These are phyloP conservation scores for Epicoccum sorghinum DNA, from an alignment of 2,329 filamentous ascomycete species.

Conservation along the genomic window DNA sequence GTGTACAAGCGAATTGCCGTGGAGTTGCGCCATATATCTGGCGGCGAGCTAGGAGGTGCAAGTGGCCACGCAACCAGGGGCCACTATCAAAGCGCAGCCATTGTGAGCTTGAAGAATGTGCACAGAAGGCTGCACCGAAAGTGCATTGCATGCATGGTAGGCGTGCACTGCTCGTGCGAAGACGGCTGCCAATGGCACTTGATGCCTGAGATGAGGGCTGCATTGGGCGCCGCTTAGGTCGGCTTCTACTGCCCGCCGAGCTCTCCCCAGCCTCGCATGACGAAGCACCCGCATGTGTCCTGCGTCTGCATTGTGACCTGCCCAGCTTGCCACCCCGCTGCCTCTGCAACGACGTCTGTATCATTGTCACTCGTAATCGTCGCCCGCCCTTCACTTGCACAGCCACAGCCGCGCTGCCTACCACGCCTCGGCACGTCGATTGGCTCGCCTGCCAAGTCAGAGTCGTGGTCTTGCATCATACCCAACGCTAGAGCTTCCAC, in stretches of 20 bases:
- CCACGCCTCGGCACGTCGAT: slow-evolving; percentile 12
- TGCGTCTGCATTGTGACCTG: slow-evolving; percentile 15
- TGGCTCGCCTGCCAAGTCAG: slow-evolving; percentile 15
- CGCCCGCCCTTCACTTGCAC: slow-evolving; percentile 8
- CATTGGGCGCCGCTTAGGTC: slow-evolving; percentile 18
- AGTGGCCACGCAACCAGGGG: background rate
- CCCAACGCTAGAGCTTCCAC: slow-evolving; percentile 20
- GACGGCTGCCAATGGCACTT: background rate
- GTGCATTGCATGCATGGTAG: background rate
- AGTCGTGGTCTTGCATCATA: slow-evolving; percentile 20
- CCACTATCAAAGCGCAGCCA: background rate
- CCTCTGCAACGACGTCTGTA: slow-evolving; percentile 13
- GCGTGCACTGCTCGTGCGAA: background rate
- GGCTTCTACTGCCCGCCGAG: slow-evolving; percentile 18
- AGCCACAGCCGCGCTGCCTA: slow-evolving; percentile 9
- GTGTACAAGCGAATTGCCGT: background rate
- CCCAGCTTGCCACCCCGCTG: slow-evolving; percentile 18
- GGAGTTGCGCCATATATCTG: too few species aligned
- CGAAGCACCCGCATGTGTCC: slow-evolving; percentile 19
- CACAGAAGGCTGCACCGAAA: background rate
- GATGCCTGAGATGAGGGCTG: slow-evolving; percentile 11
- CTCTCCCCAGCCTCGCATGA: slow-evolving; percentile 21
- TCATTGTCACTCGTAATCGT: slow-evolving; percentile 10
- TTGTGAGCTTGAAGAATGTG: background rate
- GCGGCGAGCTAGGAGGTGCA: background rate